A percentile compares a stretch with the other conserved stretches of the same genome.
Evolutionary conservation across 2,329 filamentous ascomycete genomes (phyloP).

Genomic region (Aspergillus alliaceus): DNA sequence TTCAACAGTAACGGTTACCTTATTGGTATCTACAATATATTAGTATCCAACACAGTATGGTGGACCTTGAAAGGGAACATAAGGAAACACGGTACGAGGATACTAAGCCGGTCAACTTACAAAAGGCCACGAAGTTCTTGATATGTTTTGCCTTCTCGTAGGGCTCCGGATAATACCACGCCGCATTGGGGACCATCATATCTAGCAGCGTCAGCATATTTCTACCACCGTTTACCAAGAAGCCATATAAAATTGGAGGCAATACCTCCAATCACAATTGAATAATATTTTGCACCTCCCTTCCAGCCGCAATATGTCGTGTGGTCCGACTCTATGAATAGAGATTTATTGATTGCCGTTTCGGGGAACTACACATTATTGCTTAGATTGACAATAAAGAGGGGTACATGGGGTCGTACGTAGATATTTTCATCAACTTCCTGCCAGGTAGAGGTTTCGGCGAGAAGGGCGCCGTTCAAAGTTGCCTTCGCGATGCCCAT

Average conservation of each 20-base stretch:
- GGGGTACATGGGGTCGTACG: not conserved
- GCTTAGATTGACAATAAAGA: not conserved
- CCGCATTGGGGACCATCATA: conserved; percentile 52
- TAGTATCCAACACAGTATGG: not conserved
- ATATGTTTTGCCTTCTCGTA: conserved; percentile 52
- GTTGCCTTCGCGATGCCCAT: conserved; percentile 48
- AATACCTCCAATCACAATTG: conserved; percentile 50
- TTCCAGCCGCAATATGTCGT: conserved; percentile 59
- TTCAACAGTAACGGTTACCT: conserved; percentile 28
- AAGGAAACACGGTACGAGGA: not conserved
- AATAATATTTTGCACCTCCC: conserved; percentile 59
- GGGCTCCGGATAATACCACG: conserved; percentile 60
- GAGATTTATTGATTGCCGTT: conserved; percentile 43
- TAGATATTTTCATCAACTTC: conserved; percentile 55
- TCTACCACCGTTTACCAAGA: not conserved
- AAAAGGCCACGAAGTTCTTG: conserved; percentile 59
- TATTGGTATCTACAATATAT: conserved; percentile 32
- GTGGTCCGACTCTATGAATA: conserved; percentile 48
- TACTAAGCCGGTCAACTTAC: conserved; percentile 37
- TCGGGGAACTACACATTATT: conserved; percentile 42
- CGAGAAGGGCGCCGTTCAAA: conserved; percentile 51
- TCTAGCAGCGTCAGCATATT: conserved; percentile 29
- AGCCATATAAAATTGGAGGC: conserved; percentile 25
- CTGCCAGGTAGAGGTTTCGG: conserved; percentile 53
- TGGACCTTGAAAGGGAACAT: not conserved